A percentile compares a stretch with the other conserved stretches of the same genome.
Evolutionary conservation across 768 basidiomycete genomes (phyloP).

Genomic region (Psilocybe cubensis): DNA sequence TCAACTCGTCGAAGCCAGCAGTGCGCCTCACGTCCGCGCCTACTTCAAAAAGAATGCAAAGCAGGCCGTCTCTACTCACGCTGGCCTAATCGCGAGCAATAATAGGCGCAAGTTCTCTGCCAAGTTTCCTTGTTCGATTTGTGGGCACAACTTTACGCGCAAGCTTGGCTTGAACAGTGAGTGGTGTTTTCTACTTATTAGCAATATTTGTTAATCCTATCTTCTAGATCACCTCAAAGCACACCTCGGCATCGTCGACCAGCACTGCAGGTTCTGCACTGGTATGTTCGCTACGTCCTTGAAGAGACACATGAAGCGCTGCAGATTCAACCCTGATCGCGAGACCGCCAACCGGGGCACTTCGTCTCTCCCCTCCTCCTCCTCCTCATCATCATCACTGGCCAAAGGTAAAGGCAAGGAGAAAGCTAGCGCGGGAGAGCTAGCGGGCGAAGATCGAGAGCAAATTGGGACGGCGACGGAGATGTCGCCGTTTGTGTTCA

Average conservation of each 20-base stretch:
- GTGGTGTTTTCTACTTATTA: not conserved
- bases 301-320: constrained; percentile 16
- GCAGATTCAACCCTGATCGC: constrained; percentile 17
- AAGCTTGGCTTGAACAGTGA: not conserved
- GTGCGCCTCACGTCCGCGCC: too few relatives aligned
- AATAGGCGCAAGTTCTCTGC: constrained; percentile 23
- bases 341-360: too few relatives aligned
- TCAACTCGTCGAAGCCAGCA: too few relatives aligned
- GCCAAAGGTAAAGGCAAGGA: not conserved
- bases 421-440: too few relatives aligned
- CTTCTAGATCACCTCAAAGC: constrained; percentile 14
- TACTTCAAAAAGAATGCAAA: too few relatives aligned
- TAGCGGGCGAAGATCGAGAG: too few relatives aligned
- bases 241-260: constrained; percentile 24
- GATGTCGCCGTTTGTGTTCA: too few relatives aligned
- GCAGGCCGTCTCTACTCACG: constrained; percentile 21
- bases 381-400: not conserved
- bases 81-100: constrained; percentile 17
- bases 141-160: not conserved
- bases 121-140: constrained; percentile 7
- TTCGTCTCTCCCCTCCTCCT: too few relatives aligned
- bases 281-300: constrained; percentile 18
- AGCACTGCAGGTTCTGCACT: constrained; percentile 15
- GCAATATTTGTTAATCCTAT: not conserved
- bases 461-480: too few relatives aligned